These are phyloP conservation scores for Schizothecium vesticola DNA, from an alignment of 495 filamentous ascomycete species.

Conservation along the genomic window DNA sequence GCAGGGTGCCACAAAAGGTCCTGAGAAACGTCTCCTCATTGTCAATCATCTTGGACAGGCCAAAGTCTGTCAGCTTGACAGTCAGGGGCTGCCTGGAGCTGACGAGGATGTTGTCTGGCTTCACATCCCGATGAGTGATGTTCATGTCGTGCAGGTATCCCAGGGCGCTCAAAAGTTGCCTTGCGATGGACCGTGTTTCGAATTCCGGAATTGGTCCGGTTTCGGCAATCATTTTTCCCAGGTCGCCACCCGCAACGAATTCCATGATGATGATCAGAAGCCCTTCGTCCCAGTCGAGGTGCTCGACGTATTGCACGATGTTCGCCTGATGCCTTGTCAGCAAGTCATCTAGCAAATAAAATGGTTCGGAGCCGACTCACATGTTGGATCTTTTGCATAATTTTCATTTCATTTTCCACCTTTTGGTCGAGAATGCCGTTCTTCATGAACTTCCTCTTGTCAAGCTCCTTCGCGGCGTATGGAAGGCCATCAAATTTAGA, in stretches of 20 bases:
- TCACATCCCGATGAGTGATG: slow-evolving; percentile 95
- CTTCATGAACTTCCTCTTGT: slow-evolving; percentile 84
- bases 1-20: slow-evolving; percentile 91
- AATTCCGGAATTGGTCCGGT: slow-evolving; percentile 59
- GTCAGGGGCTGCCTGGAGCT: slow-evolving; percentile 61
- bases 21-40: slow-evolving; percentile 85
- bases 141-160: slow-evolving; percentile 79
- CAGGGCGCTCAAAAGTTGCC: slow-evolving; percentile 74
- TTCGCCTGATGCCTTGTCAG: slow-evolving; percentile 55
- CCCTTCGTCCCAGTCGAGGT: slow-evolving; percentile 68
- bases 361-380: slow-evolving; percentile 44
- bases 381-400: slow-evolving; percentile 79
- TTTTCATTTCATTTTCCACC: slow-evolving; percentile 90
- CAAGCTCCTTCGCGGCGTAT: slow-evolving; percentile 85
- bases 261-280: slow-evolving; percentile 95
- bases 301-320: slow-evolving; percentile 84
- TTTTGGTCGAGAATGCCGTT: slow-evolving; percentile 78
- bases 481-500: slow-evolving; percentile 71
- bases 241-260: slow-evolving; percentile 76
- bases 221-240: slow-evolving; percentile 62
- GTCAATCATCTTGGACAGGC: slow-evolving; percentile 81
- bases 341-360: not conserved
- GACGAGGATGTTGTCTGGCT: slow-evolving; percentile 95
- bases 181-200: slow-evolving; percentile 61
- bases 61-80: slow-evolving; percentile 91